A percentile compares a stretch with the other conserved stretches of the same genome.
Evolutionary conservation across 2,329 filamentous ascomycete genomes (phyloP).

Genomic region (Penicillium capsulatum): DNA sequence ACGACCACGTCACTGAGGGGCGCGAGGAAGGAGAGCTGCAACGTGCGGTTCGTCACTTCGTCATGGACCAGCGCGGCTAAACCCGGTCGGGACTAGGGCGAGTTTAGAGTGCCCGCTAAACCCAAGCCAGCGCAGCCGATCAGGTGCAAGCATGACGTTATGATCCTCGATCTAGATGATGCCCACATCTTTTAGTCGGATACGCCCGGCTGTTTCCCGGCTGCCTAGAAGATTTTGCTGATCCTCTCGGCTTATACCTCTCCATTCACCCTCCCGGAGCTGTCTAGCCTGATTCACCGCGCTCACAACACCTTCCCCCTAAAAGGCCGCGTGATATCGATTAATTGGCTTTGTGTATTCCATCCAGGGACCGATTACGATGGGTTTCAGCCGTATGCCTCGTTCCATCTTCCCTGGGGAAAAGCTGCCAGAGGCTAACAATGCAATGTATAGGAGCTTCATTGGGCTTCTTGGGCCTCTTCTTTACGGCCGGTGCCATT

Average conservation of each 20-base stretch:
- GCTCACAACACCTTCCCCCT: no score
- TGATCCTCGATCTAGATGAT: conserved; percentile 26
- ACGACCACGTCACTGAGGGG: conserved; percentile 23
- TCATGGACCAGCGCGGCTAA: conserved; percentile 27
- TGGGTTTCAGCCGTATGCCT: conserved; percentile 32
- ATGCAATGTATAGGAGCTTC: conserved; percentile 55
- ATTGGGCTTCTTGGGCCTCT: conserved; percentile 55
- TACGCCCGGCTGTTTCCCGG: conserved; percentile 20
- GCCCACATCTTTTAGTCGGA: conserved; percentile 27
- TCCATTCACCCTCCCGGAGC: no score
- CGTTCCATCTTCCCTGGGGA: no score
- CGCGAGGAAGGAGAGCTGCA: conserved; percentile 22
- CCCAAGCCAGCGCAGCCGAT: conserved; percentile 19
- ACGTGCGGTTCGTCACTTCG: conserved; percentile 28
- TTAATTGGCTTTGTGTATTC: neutral
- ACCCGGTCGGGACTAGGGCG: conserved; percentile 17
- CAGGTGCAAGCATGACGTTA: conserved; percentile 33
- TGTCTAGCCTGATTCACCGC: no score
- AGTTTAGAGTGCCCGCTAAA: conserved; percentile 19
- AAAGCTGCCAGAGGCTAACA: no score
- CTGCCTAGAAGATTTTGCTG: no score
- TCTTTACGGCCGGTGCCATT: conserved; percentile 59
- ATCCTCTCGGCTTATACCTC: no score
- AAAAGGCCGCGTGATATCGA: no score
- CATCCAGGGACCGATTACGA: conserved; percentile 10